Evolutionary conservation across 2,329 filamentous ascomycete species (phyloP).

Genomic region (Byssothecium circinans): DNA sequence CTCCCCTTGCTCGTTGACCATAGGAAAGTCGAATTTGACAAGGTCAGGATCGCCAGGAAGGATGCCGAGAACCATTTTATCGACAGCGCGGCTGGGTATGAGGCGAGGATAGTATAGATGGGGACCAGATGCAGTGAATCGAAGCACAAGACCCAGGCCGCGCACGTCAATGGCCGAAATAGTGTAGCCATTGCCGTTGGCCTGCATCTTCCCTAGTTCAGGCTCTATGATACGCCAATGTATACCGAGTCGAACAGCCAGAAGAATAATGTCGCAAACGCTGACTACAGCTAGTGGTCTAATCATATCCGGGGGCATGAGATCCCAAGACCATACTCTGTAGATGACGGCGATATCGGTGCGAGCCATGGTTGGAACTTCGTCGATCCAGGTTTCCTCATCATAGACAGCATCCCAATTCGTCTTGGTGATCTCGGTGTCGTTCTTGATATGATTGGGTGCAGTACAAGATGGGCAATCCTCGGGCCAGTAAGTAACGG

Average conservation of each 20-base stretch:
- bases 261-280: slow-evolving; percentile 5
- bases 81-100: slow-evolving; percentile 3
- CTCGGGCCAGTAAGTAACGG: too few relatives aligned
- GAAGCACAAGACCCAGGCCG: slow-evolving; percentile 9
- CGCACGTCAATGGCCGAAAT: slow-evolving; percentile 2
- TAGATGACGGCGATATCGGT: slow-evolving; percentile 11
- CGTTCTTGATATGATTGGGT: too few relatives aligned
- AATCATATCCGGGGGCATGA: slow-evolving; percentile 11
- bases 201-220: slow-evolving; percentile 9
- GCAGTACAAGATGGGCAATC: too few relatives aligned
- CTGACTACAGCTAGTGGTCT: slow-evolving; percentile 6
- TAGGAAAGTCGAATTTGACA: slow-evolving; percentile 4
- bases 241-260: slow-evolving; percentile 10
- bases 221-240: slow-evolving; percentile 7
- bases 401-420: not conserved
- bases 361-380: not conserved
- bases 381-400: slow-evolving; percentile 1
- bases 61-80: slow-evolving; percentile 10
- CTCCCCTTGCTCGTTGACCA: not conserved
- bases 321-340: slow-evolving; percentile 9
- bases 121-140: slow-evolving; percentile 5
- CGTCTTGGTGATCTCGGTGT: too few relatives aligned
- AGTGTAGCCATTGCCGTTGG: slow-evolving; percentile 9
- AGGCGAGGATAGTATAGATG: slow-evolving; percentile 3
- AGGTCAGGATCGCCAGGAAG: slow-evolving; percentile 8